Evolutionary conservation across 1,284 basidiomycete species (phyloP).

Genomic region (Omphalotus olearius): DNA sequence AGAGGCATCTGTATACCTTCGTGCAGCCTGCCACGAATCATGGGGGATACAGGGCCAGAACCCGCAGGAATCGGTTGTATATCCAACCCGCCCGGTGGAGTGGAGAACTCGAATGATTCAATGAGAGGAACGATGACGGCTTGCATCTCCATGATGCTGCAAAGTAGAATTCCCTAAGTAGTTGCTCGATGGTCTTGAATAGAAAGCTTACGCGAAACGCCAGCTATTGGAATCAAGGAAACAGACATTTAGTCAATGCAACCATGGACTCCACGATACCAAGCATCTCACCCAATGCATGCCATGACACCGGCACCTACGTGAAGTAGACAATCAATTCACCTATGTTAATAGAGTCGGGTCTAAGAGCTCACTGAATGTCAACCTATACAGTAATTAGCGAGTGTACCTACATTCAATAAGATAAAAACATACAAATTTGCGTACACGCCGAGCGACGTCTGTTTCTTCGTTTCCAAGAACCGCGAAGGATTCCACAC

Average conservation of each 20-base stretch:
- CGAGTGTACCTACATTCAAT: no score
- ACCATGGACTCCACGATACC: not conserved
- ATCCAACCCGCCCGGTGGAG: slow-evolving; percentile 13
- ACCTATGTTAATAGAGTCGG: not conserved
- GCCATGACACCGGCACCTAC: slow-evolving; percentile 15
- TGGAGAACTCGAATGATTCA: slow-evolving; percentile 21
- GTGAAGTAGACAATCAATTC: not conserved
- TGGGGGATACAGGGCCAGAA: slow-evolving; percentile 17
- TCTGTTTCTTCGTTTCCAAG: slow-evolving; percentile 14
- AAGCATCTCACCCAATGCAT: not conserved
- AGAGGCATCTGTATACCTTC: slow-evolving; percentile 19
- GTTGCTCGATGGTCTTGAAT: no score
- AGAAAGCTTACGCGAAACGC: slow-evolving; percentile 4
- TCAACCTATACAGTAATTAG: slow-evolving; percentile 2
- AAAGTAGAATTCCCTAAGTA: not conserved
- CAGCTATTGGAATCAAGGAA: not conserved
- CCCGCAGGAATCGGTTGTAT: slow-evolving; percentile 18
- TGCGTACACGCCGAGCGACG: slow-evolving; percentile 20
- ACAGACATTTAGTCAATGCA: no score
- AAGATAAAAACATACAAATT: slow-evolving; percentile 18
- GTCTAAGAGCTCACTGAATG: slow-evolving; percentile 3
- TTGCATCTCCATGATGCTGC: slow-evolving; percentile 3
- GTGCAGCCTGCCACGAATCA: slow-evolving; percentile 17
- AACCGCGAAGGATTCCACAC: slow-evolving; percentile 23
- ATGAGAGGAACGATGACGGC: slow-evolving; percentile 20